Evolutionary conservation across 1,284 basidiomycete genomes (phyloP), one percentile per base, ranked within the genome.

Genomic region (Leccinum laetum): DNA sequence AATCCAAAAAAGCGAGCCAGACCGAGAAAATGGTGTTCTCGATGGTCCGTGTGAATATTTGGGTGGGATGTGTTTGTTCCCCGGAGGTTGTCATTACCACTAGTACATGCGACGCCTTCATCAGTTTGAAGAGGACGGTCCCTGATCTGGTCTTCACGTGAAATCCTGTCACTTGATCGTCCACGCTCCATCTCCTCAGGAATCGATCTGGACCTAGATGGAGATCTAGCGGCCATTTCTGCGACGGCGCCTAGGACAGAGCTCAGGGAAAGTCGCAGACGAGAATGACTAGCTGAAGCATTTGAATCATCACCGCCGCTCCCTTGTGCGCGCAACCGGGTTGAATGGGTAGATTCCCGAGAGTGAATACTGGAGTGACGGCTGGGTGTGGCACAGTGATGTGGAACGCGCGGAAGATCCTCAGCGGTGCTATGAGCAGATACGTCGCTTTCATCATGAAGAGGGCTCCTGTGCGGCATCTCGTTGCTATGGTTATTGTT

Each of bases 171-270:
- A 55, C 65, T 70, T 21, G 73, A 61, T 53, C 72, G 71, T 26
- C 72, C 73, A 41, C 69, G 72, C 26, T 68, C 75, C 29, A 37
- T 61, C 58, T 75, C 73, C 39, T 68, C 71, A 5, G 32, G 55
- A 26, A 4, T 39, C 5, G 7, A 61, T 32, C 65, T 59, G 2
- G 72, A 60, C 24, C 26, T 65, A 9, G 73, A 67, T 4, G 70
- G 56, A 60, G 64, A 4, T 64, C 65, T 64, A 13, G 72, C 68
- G 1, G 73, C 32, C 16, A 67, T 66, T 37, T 67, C 81, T 66
- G 73, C 78, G 53, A 82, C 77, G 7, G 77, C 78, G 24, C 78
- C 81, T 18, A 83, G 70, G 60, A 78, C 76, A 24, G 74, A 76
- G 18, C 76, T 69, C 39, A 83, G 69, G 52, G 77, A 78, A 67